Percentiles rank a stretch among this genome's conserved stretches.
Evolutionary conservation across 1,284 basidiomycete genomes (phyloP).

Genomic region (Clitocybe nebularis): DNA sequence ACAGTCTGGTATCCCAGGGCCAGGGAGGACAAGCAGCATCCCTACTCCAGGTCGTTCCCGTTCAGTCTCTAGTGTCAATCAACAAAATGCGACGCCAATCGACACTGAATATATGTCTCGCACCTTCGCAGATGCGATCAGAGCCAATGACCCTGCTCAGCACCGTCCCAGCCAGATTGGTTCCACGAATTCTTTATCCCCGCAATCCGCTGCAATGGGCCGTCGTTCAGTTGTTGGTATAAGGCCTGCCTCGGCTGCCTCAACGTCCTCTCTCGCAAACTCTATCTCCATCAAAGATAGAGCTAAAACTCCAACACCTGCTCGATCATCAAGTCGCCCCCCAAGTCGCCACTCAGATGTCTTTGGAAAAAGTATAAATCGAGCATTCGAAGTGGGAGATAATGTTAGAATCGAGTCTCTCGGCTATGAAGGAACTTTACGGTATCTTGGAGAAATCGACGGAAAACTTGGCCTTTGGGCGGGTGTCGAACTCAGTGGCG

Average conservation of each 20-base stretch:
- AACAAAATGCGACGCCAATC: constrained; percentile 28
- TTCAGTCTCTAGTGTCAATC: constrained; percentile 51
- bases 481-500: constrained; percentile 84
- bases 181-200: constrained; percentile 45
- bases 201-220: constrained; percentile 39
- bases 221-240: constrained; percentile 35
- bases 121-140: constrained; percentile 74
- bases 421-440: constrained; percentile 78
- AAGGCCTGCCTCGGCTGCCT: constrained; percentile 50
- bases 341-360: constrained; percentile 62
- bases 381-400: constrained; percentile 69
- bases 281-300: constrained; percentile 28
- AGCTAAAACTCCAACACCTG: constrained; percentile 49
- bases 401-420: constrained; percentile 81
- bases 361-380: constrained; percentile 40
- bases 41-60: constrained; percentile 70
- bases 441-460: constrained; percentile 79
- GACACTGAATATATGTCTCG: constrained; percentile 57
- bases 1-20: constrained; percentile 54
- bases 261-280: constrained; percentile 30
- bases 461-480: constrained; percentile 88
- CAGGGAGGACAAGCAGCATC: constrained; percentile 53
- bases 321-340: constrained; percentile 54
- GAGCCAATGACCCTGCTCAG: constrained; percentile 70
- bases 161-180: constrained; percentile 47